phyloP scores from a whole-genome alignment of 148 eudicot genomes.

The Arctostaphylos glauca region DNA sequence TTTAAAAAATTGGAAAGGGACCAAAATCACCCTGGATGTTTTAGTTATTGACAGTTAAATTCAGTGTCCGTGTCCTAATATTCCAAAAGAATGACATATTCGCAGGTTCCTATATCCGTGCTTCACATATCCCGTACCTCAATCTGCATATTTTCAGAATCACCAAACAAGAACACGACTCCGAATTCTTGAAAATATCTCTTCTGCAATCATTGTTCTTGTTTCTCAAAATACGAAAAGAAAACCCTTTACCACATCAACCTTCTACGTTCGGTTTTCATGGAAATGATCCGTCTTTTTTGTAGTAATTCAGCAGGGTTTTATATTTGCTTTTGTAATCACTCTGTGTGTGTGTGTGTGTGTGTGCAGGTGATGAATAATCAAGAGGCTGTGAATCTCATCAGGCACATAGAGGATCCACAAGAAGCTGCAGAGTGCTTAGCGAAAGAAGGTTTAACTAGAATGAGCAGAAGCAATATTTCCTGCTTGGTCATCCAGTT shows the following conservation, averaged over 20 bases:
- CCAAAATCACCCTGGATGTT: neutral
- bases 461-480: slow-evolving; percentile 60
- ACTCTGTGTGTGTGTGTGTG: too few relatives aligned
- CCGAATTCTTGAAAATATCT: neutral
- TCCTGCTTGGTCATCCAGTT: slow-evolving; percentile 62
- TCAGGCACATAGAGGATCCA: slow-evolving; percentile 75
- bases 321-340: neutral
- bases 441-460: slow-evolving; percentile 57
- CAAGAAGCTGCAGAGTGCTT: slow-evolving; percentile 73
- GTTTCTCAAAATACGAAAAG: neutral
- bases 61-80: neutral
- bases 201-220: neutral
- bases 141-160: neutral
- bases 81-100: neutral
- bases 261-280: neutral
- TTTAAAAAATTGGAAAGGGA: neutral
- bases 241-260: neutral
- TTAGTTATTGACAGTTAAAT: neutral
- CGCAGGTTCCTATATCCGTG: neutral
- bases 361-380: slow-evolving; percentile 57
- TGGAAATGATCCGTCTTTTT: neutral
- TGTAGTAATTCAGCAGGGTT: neutral
- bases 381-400: slow-evolving; percentile 78
- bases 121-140: neutral
- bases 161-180: neutral